These are phyloP conservation scores for Lactarius sp. DNA, from an alignment of 768 basidiomycete species.

Conservation along the genomic window DNA sequence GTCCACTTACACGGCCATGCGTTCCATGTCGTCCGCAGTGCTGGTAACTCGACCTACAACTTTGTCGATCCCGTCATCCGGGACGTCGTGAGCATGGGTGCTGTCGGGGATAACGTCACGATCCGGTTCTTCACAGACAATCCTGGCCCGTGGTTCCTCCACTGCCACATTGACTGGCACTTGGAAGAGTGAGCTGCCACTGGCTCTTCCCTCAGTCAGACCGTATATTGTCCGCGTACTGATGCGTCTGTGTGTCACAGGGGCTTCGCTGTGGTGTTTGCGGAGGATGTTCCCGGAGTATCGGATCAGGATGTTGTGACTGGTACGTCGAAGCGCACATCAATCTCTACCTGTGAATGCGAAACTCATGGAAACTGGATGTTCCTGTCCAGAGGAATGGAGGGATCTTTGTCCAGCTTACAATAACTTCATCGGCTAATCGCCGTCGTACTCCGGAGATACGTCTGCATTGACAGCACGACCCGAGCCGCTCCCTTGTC, in stretches of 20 bases:
- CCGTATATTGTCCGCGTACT: not conserved
- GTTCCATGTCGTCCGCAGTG: constrained; percentile 21
- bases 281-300: constrained; percentile 7
- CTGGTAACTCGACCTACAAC: constrained; percentile 19
- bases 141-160: too few relatives aligned
- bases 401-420: constrained; percentile 4
- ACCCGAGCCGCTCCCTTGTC: too few relatives aligned
- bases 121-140: constrained; percentile 27
- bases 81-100: constrained; percentile 38
- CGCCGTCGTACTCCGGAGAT: too few relatives aligned
- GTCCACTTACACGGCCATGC: constrained; percentile 10
- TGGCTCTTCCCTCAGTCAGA: too few relatives aligned
- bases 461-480: too few relatives aligned
- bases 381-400: constrained; percentile 1
- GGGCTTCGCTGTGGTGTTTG: constrained; percentile 13
- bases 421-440: not conserved
- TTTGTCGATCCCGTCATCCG: constrained; percentile 39
- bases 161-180: constrained; percentile 30
- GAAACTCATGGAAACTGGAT: not conserved
- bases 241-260: not conserved
- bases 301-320: not conserved
- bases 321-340: not conserved
- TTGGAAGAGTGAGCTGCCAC: constrained; percentile 4
- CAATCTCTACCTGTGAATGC: too few relatives aligned
- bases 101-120: constrained; percentile 20